Conservation (phyloP, 2,329 filamentous ascomycete species). For the Didymella pinodella region DNA sequence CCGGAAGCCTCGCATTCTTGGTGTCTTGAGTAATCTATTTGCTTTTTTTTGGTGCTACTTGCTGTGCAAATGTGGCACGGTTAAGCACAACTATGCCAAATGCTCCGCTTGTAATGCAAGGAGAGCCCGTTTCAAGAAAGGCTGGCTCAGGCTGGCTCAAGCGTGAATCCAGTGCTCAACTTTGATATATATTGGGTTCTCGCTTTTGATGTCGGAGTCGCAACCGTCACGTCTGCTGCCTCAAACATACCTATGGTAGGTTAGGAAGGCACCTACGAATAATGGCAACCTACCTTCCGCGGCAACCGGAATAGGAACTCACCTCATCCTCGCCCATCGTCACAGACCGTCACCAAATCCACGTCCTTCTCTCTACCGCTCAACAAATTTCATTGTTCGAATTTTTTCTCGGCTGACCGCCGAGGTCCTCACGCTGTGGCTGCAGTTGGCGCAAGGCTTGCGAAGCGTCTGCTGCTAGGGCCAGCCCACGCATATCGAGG, state of each 20-base stretch:
- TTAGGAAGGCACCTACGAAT: neutral
- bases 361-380: neutral
- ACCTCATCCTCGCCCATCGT: neutral
- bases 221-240: neutral
- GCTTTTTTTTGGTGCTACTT: conserved; percentile 4
- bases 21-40: neutral
- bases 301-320: neutral
- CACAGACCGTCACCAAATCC: neutral
- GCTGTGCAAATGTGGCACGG: conserved; percentile 13
- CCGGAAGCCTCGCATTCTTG: too few relatives aligned
- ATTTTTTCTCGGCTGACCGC: neutral
- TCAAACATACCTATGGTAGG: neutral
- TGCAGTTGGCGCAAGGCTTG: conserved; percentile 11
- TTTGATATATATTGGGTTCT: neutral
- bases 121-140: conserved; percentile 11
- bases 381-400: neutral
- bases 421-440: conserved; percentile 8
- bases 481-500: neutral
- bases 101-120: conserved; percentile 6
- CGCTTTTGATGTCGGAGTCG: neutral
- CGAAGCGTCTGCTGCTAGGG: neutral
- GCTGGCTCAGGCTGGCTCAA: neutral
- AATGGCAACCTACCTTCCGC: neutral
- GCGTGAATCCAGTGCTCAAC: neutral
- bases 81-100: neutral